phyloP scores from a whole-genome alignment of 164 flowering plant genomes.

The Nymphaea colorata region DNA sequence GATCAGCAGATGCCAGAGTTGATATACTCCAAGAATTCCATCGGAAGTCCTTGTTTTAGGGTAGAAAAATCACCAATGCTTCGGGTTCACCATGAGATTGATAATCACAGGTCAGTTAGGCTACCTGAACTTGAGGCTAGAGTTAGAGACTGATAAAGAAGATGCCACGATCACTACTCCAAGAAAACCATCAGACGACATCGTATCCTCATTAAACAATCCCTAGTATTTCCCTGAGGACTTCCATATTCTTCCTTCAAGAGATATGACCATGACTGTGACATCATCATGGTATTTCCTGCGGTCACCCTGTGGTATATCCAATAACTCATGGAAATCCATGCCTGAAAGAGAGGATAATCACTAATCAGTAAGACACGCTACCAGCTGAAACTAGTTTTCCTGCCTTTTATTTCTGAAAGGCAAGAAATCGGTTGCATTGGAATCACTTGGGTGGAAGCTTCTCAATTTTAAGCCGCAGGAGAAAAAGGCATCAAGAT shows the following conservation, averaged over 20 bases:
- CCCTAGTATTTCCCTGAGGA: constrained; percentile 87
- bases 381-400: background rate
- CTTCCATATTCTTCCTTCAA: constrained; percentile 98
- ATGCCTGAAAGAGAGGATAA: constrained; percentile 42
- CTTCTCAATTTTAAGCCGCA: too few relatives aligned
- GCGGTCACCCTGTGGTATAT: constrained; percentile 98
- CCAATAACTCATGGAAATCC: constrained; percentile 86
- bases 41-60: too few relatives aligned
- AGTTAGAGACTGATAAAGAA: background rate
- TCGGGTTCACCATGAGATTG: too few relatives aligned
- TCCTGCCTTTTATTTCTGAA: too few relatives aligned
- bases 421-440: too few relatives aligned
- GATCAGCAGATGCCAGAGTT: too few relatives aligned
- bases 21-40: too few relatives aligned
- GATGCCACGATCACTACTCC: background rate
- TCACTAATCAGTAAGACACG: constrained; percentile 2
- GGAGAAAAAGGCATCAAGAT: too few relatives aligned
- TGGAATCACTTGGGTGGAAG: too few relatives aligned
- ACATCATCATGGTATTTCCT: constrained; percentile 98
- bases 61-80: too few relatives aligned
- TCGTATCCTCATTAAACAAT: constrained; percentile 3
- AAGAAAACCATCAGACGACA: background rate
- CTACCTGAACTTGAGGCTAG: background rate
- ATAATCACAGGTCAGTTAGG: too few relatives aligned
- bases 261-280: constrained; percentile 91